Base-by-base conservation (phyloP, 495 filamentous ascomycete species). In the Hypoxylon crocopeplum region DNA sequence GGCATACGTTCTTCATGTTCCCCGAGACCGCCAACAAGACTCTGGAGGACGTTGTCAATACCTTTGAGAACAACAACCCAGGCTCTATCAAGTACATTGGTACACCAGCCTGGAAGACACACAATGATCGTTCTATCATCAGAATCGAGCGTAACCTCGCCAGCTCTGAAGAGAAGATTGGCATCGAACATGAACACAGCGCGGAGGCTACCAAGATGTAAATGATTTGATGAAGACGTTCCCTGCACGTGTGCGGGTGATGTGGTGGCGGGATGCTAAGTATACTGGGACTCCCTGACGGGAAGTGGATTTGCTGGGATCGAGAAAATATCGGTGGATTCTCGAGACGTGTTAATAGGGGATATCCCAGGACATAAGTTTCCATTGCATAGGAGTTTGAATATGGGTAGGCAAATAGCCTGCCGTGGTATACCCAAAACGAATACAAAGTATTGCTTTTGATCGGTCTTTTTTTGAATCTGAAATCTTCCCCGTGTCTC, bases 1-100 rank as follows among this genome's bases (percentile, higher is more conserved):
- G 90, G 15, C 90, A 93, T 66, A 82, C 85, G n/a, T 90, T 84
- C 76, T 90, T 93, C 74, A 73, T 89, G 60, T 91, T 93, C 79
- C 90, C 89, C 1, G 90, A 94, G 72, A 93, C 89, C 0, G 80
- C 82, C n/a, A 88, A 88, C 45, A 91, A 91, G 79, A 87, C 88
- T 10, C 80, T 93, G 2, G 90, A 92, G 57, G 89, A 93, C 62
- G 78, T 90, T 13, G 86, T 88, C 39, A 75, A 71, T 30, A 86
- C 91, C 62, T 93, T 93, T 69, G 86, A 86, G 39, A 66, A 79
- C 46, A 48, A 60, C 12, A 48, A 76, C 3, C 64, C 69, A 0
- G 75, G 77, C 56, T 81, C 84, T 16, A 77, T 84, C 49, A 83
- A 77, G 50, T 83, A 83, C 66, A 79, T 90, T 45, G 87, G 87